Percentiles rank a stretch among this genome's conserved stretches.
phyloP scores from a whole-genome alignment of 495 filamentous ascomycete species.

The Penicillium egyptiacum region DNA sequence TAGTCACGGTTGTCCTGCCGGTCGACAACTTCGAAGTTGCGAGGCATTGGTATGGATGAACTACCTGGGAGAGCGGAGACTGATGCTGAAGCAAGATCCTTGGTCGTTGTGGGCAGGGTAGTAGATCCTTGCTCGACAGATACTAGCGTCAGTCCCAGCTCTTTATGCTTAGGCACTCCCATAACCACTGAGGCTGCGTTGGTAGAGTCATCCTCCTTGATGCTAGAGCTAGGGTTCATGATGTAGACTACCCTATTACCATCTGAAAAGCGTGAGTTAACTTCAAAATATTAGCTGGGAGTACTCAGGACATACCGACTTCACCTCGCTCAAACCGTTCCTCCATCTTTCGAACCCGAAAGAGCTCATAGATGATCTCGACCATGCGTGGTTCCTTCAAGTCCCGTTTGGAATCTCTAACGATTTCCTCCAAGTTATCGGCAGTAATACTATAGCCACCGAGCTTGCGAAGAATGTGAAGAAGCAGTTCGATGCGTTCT shows the following conservation, averaged over 20 bases:
- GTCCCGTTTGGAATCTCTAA: slow-evolving; percentile 11
- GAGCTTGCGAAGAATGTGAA: slow-evolving; percentile 45
- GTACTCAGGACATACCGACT: slow-evolving; percentile 31
- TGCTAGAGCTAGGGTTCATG: neutral
- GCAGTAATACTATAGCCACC: slow-evolving; percentile 33
- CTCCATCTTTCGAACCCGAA: slow-evolving; percentile 52
- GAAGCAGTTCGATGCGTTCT: slow-evolving; percentile 42
- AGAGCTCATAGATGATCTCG: slow-evolving; percentile 50
- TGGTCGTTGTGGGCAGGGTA: too few species aligned
- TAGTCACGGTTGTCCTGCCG: too few species aligned
- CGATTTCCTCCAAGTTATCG: slow-evolving; percentile 43
- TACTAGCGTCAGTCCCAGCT: too few species aligned
- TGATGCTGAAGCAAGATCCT: too few species aligned
- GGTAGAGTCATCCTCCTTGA: neutral
- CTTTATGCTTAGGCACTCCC: too few species aligned
- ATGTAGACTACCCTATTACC: neutral
- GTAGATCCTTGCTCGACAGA: too few species aligned
- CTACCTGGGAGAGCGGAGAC: too few species aligned
- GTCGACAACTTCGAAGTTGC: too few species aligned
- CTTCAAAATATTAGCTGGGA: neutral
- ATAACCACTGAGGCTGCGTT: too few species aligned
- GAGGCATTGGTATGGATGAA: too few species aligned
- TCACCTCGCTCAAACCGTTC: slow-evolving; percentile 50
- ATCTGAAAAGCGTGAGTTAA: neutral
- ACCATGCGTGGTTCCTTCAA: slow-evolving; percentile 34